phyloP scores from a whole-genome alignment of 129 eudicot species.

The Solidago caesia region DNA sequence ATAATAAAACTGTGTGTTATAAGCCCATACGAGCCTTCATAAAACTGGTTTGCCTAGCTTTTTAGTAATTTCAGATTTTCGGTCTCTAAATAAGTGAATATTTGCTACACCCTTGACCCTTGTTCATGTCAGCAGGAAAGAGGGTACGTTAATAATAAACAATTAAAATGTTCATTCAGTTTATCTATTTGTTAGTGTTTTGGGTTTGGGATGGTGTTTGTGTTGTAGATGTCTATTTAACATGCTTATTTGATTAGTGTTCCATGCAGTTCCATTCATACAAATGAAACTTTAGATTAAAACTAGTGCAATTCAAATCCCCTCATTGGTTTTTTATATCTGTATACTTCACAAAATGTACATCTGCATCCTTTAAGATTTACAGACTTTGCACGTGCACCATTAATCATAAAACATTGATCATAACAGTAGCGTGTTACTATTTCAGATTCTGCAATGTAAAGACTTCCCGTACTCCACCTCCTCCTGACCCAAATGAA shows the following conservation, averaged over 20 bases:
- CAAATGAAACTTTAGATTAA: not conserved
- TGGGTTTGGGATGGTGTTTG: not conserved
- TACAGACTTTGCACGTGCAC: not conserved
- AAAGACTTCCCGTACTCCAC: constrained; percentile 93
- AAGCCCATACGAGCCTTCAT: no score
- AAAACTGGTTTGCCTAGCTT: no score
- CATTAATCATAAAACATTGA: not conserved
- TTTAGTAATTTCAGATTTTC: no score
- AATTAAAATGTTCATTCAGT: no score
- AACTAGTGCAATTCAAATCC: not conserved
- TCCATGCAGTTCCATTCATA: not conserved
- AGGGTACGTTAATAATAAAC: no score
- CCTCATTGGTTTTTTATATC: not conserved
- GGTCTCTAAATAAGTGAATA: no score
- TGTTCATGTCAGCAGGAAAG: no score
- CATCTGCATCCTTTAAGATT: not conserved
- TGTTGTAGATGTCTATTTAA: not conserved
- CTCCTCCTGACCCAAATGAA: constrained; percentile 97
- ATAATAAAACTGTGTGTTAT: no score
- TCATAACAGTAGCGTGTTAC: not conserved
- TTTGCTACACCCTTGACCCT: no score
- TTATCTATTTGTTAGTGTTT: no score
- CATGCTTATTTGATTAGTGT: constrained; percentile 4
- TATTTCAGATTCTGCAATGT: constrained; percentile 89
- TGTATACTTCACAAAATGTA: not conserved